phyloP scores from a whole-genome alignment of 2,329 filamentous ascomycete species.

The Fragosphaeria purpurea region DNA sequence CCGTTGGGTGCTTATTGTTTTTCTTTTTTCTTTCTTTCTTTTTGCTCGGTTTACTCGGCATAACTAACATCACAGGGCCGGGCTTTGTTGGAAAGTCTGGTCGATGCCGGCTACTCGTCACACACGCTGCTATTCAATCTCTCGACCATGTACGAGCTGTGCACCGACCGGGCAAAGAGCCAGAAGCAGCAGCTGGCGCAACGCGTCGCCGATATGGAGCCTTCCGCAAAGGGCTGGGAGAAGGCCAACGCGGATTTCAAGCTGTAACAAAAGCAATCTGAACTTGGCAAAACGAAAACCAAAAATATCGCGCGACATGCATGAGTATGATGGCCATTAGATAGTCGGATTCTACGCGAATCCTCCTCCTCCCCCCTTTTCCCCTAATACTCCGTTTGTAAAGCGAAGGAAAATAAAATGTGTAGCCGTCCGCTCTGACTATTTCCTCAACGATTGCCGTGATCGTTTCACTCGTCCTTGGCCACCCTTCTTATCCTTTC shows the following conservation, averaged over 20 bases:
- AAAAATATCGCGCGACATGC: too few species aligned
- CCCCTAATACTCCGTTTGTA: too few species aligned
- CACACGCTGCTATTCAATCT: conserved; percentile 82
- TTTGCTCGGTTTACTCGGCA: conserved; percentile 1
- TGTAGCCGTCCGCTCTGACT: too few species aligned
- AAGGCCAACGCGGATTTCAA: conserved; percentile 68
- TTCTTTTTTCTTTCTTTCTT: background rate
- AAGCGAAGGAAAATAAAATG: too few species aligned
- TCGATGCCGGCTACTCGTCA: conserved; percentile 56
- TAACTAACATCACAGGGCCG: conserved; percentile 42
- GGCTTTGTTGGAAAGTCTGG: conserved; percentile 53
- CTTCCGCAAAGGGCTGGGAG: conserved; percentile 55
- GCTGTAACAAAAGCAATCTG: conserved; percentile 32
- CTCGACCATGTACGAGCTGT: conserved; percentile 83
- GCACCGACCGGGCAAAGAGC: conserved; percentile 62
- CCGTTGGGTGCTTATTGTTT: background rate
- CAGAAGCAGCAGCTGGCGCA: conserved; percentile 65
- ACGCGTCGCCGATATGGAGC: conserved; percentile 50
- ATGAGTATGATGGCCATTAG: too few species aligned
- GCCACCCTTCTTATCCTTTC: too few species aligned
- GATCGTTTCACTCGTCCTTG: too few species aligned
- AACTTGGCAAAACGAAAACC: too few species aligned
- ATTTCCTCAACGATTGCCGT: too few species aligned
- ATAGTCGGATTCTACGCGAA: too few species aligned
- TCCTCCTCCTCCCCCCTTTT: too few species aligned